Base-by-base conservation (phyloP, 345 rosid genomes). In the Alliaria petiolata region DNA sequence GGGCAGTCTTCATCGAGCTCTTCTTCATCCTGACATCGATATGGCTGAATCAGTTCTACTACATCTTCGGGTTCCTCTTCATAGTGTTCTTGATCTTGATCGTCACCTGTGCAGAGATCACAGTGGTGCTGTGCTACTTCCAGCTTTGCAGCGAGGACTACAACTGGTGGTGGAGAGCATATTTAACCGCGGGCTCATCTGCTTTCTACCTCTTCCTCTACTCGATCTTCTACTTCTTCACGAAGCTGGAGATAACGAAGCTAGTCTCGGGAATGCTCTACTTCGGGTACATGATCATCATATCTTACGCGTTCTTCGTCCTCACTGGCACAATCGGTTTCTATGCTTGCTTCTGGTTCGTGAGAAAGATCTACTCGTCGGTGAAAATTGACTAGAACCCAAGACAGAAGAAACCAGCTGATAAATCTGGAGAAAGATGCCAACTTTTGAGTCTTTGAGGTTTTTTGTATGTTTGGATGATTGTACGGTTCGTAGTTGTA, bases 91-190 rank as follows among this genome's bases (percentile, higher is more conserved):
- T 90, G 62, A 93, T 93, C 68, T 80, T 93, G 38, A 58, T 93
- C 45, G 85, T 93, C 76, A 93, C 98, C 38, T 93, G 98, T 11
- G 98, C 97, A 0, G 97, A 93, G 86, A 93, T 93, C 69, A 85
- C 98, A 0, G 80, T 93, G 4, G 97, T 93, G 46, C 91, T 93
- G 14, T 93, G 98, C 80, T 93, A 93, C 87, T 93, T 93, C 89
- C 98, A 93, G 82, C 78, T 93, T 62, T 93, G 98, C 79, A 89
- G 97, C 38, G 97, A 93, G 75, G 97, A 93, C 81, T 91, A 93
- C 78, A 70, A 85, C 81, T 93, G 98, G 98, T 93, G 98, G 98
- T 93, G 97, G 98, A 93, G 97, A 72, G 87, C 98, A 35, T 93
- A 91, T 79, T 83, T 93, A 61, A 93, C 96, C 0, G 96, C 97